These are phyloP conservation scores for Porpolomopsis calyptriformis DNA, from an alignment of 768 basidiomycete species.

Conservation along the genomic window DNA sequence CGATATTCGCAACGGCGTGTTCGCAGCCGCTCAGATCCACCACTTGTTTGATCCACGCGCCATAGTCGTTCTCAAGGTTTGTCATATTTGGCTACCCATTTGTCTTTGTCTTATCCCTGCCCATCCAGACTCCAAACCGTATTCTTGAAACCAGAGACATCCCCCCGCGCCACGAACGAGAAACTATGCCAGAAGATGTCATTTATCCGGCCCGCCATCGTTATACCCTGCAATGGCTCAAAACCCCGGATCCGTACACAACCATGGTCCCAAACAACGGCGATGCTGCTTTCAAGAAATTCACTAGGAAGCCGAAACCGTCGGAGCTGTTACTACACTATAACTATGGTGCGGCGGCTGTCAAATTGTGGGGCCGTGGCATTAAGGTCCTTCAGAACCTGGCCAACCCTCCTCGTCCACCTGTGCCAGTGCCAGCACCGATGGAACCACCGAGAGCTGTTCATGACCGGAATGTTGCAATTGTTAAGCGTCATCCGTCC, in stretches of 20 bases:
- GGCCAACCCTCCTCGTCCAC: constrained; percentile 15
- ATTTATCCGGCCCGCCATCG: no score
- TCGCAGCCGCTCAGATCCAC: constrained; percentile 14
- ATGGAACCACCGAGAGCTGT: no score
- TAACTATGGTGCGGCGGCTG: constrained; percentile 21
- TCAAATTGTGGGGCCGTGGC: constrained; percentile 17
- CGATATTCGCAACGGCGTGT: constrained; percentile 14
- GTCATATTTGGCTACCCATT: constrained; percentile 4
- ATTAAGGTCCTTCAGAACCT: constrained; percentile 8
- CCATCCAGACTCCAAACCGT: no score
- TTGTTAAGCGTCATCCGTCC: no score
- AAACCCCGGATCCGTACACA: no score
- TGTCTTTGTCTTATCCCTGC: constrained; percentile 16
- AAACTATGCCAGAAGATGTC: no score
- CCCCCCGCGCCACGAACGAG: no score
- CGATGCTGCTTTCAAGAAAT: constrained; percentile 20
- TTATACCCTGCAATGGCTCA: no score
- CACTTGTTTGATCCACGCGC: constrained; percentile 5
- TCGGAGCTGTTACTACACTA: constrained; percentile 21
- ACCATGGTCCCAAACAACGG: constrained; percentile 13
- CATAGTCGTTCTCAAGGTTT: constrained; percentile 12
- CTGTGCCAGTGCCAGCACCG: no score
- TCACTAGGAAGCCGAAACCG: no score
- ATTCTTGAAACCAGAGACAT: constrained; percentile 12
- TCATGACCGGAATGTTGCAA: no score